Conservation (phyloP, 2,329 filamentous ascomycete genomes). For the Botrytis fabae region DNA sequence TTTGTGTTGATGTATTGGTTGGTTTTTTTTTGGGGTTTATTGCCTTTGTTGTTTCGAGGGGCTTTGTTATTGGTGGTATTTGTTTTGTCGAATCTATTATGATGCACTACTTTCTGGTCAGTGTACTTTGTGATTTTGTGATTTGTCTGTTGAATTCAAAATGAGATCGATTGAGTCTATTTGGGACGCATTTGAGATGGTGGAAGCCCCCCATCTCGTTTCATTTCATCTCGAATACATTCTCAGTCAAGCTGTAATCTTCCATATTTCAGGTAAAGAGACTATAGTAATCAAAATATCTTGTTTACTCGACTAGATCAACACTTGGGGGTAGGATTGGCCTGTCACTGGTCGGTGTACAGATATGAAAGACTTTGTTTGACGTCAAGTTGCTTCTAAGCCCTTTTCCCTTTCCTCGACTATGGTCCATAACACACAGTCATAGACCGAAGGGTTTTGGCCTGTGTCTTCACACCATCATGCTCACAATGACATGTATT, state of each 20-base stretch:
- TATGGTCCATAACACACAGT: not conserved
- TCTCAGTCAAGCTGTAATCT: fast-evolving
- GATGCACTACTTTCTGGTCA: not conserved
- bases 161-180: not conserved
- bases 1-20: not conserved
- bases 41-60: not conserved
- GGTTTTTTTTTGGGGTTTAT: not conserved
- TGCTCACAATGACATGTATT: not conserved
- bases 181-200: not conserved
- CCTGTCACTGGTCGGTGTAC: not conserved
- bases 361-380: not conserved
- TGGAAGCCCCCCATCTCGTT: too few relatives aligned
- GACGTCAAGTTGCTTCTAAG: not conserved
- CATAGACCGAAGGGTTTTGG: not conserved
- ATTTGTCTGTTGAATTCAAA: not conserved
- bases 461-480: not conserved
- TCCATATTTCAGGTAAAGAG: not conserved
- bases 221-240: not conserved
- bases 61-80: not conserved
- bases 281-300: not conserved
- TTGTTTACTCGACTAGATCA: not conserved
- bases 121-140: not conserved
- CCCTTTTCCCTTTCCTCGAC: not conserved
- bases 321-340: not conserved
- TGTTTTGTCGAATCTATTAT: not conserved